Percentiles rank a stretch among this genome's conserved stretches.
Conservation (phyloP, 2,329 filamentous ascomycete genomes). For the Phialocephala sp. region DNA sequence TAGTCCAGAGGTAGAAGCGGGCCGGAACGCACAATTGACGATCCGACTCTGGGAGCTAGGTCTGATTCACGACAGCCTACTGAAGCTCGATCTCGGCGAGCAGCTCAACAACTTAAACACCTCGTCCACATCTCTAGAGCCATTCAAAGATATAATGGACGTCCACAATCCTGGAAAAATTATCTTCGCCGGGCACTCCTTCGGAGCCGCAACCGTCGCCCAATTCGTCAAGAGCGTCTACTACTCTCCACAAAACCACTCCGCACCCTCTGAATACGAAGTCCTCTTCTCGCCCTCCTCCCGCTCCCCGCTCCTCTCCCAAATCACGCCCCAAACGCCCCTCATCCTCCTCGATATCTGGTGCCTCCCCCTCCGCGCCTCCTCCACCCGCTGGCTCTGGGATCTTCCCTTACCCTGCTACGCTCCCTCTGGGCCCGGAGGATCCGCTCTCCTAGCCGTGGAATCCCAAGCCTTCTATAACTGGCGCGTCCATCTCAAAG, state of each 20-base stretch:
- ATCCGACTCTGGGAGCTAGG: conserved; percentile 82
- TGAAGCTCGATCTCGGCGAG: conserved; percentile 66
- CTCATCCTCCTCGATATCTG: conserved; percentile 80
- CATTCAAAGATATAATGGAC: conserved; percentile 67
- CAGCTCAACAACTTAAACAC: conserved; percentile 58
- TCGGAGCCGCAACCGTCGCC: conserved; percentile 75
- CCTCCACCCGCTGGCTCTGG: conserved; percentile 67
- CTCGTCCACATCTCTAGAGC: conserved; percentile 55
- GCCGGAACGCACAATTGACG: conserved; percentile 72
- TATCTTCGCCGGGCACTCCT: conserved; percentile 80
- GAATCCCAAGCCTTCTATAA: conserved; percentile 80
- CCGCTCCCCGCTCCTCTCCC: conserved; percentile 61
- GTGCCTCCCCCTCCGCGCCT: conserved; percentile 73
- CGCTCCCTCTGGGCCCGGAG: conserved; percentile 55
- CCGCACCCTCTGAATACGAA: conserved; percentile 53
- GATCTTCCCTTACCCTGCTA: conserved; percentile 77
- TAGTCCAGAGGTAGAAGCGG: conserved; percentile 67
- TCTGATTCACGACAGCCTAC: conserved; percentile 69
- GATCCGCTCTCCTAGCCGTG: conserved; percentile 69
- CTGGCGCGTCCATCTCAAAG: conserved; percentile 74
- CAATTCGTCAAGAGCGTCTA: conserved; percentile 83
- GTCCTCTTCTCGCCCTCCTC: conserved; percentile 66
- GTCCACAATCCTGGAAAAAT: conserved; percentile 75
- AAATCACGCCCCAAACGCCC: conserved; percentile 71
- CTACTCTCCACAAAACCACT: conserved; percentile 56